phyloP scores from a whole-genome alignment of 1,284 basidiomycete genomes.

The Laetiporus sulphureus region DNA sequence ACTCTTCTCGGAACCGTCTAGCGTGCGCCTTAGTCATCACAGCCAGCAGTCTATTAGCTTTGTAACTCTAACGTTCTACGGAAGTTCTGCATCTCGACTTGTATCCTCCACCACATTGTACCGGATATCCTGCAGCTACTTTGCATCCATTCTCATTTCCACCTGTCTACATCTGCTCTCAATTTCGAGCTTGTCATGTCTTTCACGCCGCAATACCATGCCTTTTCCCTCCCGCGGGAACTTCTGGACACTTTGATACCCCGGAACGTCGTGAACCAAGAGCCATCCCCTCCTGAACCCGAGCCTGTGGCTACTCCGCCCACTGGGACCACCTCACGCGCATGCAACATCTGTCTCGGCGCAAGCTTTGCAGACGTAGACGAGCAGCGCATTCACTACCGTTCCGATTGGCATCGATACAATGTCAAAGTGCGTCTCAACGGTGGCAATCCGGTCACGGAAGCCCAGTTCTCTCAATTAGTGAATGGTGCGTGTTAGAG shows the following conservation, averaged over 20 bases:
- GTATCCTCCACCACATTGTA: too few relatives aligned
- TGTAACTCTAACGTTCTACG: too few relatives aligned
- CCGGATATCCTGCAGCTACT: too few relatives aligned
- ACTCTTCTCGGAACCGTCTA: too few relatives aligned
- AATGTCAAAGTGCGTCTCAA: constrained; percentile 82
- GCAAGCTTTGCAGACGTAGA: constrained; percentile 68
- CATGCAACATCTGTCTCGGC: constrained; percentile 77
- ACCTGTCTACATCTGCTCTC: not conserved
- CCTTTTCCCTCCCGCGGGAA: constrained; percentile 46
- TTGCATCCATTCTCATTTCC: too few relatives aligned
- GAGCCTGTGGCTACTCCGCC: constrained; percentile 23
- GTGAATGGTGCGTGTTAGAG: constrained; percentile 51
- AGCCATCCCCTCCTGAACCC: constrained; percentile 17
- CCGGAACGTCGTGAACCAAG: constrained; percentile 46
- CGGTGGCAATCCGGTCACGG: constrained; percentile 56
- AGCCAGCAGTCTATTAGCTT: too few relatives aligned
- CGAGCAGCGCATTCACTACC: constrained; percentile 84
- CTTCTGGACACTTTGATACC: constrained; percentile 63
- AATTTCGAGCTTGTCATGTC: constrained; percentile 16
- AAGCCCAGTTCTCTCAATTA: constrained; percentile 68
- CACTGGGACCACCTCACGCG: constrained; percentile 37
- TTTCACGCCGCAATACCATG: constrained; percentile 13
- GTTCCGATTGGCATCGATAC: constrained; percentile 97
- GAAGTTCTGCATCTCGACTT: too few relatives aligned
- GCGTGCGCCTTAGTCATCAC: too few relatives aligned